Conservation (phyloP, 2,329 filamentous ascomycete species). For the Acrocalymma vagum region DNA sequence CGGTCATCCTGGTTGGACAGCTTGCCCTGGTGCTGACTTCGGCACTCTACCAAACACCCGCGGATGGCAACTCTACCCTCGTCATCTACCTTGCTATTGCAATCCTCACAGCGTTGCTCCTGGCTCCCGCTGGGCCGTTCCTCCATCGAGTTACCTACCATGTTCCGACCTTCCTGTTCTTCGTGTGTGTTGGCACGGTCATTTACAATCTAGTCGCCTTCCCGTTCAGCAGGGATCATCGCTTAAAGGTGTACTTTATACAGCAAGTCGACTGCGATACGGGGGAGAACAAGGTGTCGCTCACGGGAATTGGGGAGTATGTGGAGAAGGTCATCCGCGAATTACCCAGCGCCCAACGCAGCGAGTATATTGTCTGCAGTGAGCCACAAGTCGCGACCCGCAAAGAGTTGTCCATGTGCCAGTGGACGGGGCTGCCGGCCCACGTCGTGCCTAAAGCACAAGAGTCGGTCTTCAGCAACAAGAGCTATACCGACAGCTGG, state of each 20-base stretch:
- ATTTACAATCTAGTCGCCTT: conserved; percentile 89
- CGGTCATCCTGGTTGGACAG: conserved; percentile 79
- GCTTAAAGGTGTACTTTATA: conserved; percentile 87
- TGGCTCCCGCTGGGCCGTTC: conserved; percentile 83
- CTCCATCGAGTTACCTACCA: conserved; percentile 87
- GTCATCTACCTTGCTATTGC: conserved; percentile 76
- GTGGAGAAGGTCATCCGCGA: conserved; percentile 67
- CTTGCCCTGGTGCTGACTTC: conserved; percentile 76
- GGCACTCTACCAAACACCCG: conserved; percentile 79
- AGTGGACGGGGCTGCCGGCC: conserved; percentile 74
- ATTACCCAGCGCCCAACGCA: conserved; percentile 76
- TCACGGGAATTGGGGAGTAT: conserved; percentile 46
- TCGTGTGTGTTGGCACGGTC: conserved; percentile 77
- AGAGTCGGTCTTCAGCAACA: conserved; percentile 32
- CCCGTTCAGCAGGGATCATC: conserved; percentile 81
- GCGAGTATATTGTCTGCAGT: conserved; percentile 58
- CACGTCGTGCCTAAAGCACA: conserved; percentile 63
- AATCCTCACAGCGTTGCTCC: conserved; percentile 72
- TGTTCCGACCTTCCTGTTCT: conserved; percentile 77
- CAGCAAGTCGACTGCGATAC: conserved; percentile 80
- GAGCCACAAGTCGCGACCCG: conserved; percentile 51
- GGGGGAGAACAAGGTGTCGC: conserved; percentile 72
- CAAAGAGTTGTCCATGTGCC: conserved; percentile 70
- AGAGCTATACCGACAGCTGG: conserved; percentile 56
- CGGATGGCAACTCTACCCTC: conserved; percentile 80